Evolutionary conservation across 345 rosid genomes (phyloP).

Genomic region (Ceriops decandra): DNA sequence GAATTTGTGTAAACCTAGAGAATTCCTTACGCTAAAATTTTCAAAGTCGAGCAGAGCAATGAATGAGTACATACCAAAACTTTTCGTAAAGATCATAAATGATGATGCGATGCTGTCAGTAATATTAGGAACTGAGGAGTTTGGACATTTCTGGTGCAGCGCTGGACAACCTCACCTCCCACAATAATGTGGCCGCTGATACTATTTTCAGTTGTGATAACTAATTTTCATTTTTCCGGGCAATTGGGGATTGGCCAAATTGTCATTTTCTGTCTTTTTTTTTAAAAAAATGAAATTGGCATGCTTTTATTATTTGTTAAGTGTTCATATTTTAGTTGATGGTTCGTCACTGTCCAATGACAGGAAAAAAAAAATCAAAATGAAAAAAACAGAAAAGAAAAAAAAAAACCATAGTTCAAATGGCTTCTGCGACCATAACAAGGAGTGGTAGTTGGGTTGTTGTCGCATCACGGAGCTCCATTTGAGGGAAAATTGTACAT

Average conservation of each 20-base stretch:
- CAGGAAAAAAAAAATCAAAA: no score
- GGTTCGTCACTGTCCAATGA: no score
- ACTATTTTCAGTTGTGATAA: background rate
- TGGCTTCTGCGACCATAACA: background rate
- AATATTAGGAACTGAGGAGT: background rate
- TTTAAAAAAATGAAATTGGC: no score
- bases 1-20: background rate
- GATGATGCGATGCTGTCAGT: background rate
- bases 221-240: background rate
- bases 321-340: no score
- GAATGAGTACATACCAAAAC: constrained; percentile 11
- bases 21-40: background rate
- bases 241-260: no score
- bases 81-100: constrained; percentile 5
- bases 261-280: no score
- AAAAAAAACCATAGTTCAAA: background rate
- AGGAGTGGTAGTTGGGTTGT: background rate
- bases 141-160: background rate
- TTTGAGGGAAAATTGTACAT: no score
- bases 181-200: constrained; percentile 11
- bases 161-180: constrained; percentile 7
- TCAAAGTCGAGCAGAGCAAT: constrained; percentile 19
- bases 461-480: no score
- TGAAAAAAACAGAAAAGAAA: background rate
- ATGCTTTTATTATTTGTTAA: no score